These are phyloP conservation scores for Patellaria atrata DNA, from an alignment of 495 filamentous ascomycete genomes.

Conservation along the genomic window DNA sequence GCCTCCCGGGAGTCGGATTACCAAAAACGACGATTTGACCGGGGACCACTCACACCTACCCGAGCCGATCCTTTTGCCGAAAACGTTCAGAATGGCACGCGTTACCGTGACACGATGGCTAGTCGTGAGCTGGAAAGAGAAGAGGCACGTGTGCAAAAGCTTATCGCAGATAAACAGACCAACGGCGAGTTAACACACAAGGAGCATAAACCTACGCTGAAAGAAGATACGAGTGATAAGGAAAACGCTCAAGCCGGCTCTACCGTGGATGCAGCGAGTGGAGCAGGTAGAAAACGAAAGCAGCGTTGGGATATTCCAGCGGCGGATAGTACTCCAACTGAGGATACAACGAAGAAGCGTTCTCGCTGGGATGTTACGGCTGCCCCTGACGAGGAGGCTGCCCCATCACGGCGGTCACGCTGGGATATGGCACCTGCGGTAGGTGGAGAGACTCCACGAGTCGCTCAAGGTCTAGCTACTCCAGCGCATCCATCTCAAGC, in stretches of 20 bases:
- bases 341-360: constrained; percentile 51
- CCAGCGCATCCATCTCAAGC: constrained; percentile 71
- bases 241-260: constrained; percentile 59
- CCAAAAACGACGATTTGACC: constrained; percentile 85
- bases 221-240: constrained; percentile 34
- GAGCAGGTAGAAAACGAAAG: constrained; percentile 60
- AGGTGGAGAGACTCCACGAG: constrained; percentile 62
- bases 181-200: constrained; percentile 37
- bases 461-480: constrained; percentile 66
- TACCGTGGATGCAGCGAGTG: constrained; percentile 42
- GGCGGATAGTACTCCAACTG: constrained; percentile 30
- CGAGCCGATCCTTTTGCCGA: constrained; percentile 79
- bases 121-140: constrained; percentile 83
- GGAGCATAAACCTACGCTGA: constrained; percentile 17
- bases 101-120: constrained; percentile 85
- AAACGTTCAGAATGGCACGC: constrained; percentile 51
- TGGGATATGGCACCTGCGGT: constrained; percentile 76
- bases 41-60: constrained; percentile 66
- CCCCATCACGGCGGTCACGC: constrained; percentile 55
- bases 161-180: constrained; percentile 64
- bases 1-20: constrained; percentile 91
- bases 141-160: constrained; percentile 70
- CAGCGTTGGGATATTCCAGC: constrained; percentile 79
- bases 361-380: constrained; percentile 86
- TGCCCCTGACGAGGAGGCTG: constrained; percentile 21